phyloP scores from a whole-genome alignment of 2,329 filamentous ascomycete species.

The Penicillium sp. region DNA sequence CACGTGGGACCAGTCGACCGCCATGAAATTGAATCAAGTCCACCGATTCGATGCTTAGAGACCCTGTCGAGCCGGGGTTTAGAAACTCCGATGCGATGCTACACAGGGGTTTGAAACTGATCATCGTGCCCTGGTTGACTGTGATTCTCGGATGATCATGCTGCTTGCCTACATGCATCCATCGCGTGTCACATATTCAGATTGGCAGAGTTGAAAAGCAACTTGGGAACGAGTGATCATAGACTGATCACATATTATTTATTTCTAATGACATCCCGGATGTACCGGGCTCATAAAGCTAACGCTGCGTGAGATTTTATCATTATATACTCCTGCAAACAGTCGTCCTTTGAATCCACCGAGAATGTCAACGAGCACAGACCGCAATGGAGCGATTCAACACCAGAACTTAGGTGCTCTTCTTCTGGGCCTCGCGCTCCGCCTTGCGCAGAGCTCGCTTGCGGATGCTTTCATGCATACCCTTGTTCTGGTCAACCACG shows the following conservation, averaged over 20 bases:
- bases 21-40: too few species aligned
- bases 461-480: constrained; percentile 80
- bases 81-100: too few species aligned
- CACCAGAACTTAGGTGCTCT: constrained; percentile 31
- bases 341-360: background rate
- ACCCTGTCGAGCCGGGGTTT: too few species aligned
- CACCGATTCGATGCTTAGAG: too few species aligned
- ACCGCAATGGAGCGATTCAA: background rate
- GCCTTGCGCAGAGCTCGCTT: constrained; percentile 79
- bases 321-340: background rate
- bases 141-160: constrained; percentile 64
- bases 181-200: too few species aligned
- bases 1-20: too few species aligned
- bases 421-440: constrained; percentile 69
- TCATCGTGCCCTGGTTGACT: constrained; percentile 56
- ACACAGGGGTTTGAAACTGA: constrained; percentile 30
- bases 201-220: too few species aligned
- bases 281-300: constrained; percentile 1
- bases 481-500: constrained; percentile 60
- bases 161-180: constrained; percentile 43
- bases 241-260: background rate
- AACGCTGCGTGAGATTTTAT: background rate
- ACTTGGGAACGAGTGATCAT: background rate
- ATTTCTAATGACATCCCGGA: background rate
- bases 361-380: background rate